Base-by-base conservation (phyloP, 164 flowering plant species). In the Akebia trifoliata region DNA sequence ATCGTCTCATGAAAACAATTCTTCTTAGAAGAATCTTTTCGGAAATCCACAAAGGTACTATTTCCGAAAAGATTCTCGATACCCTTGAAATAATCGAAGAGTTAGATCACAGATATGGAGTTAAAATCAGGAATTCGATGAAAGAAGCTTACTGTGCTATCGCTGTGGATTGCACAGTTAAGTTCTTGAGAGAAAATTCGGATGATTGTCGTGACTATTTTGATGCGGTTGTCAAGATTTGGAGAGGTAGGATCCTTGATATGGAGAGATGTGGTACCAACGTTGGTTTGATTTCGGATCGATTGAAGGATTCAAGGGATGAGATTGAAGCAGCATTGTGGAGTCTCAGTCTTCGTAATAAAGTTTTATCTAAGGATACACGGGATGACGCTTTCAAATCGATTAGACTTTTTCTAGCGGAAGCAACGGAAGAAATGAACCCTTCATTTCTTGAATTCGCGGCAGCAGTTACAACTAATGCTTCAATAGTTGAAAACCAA, bases 131-230 rank as follows among this genome's bases (percentile, higher is more conserved):
- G 42, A 76, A 70, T 4, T 64, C 75, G 11, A 65, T 85, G 81
- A 70, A 63, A 39, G 52, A 38, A 1, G 89, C 91, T 9, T 85
- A 84, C 51, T 70, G 77, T 38, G 65, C 77, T 0, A 85, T 81
- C 24, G 87, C 85, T 1, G 78, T 80, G 50, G 82, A 74, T 24
- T 74, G 84, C 54, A 64, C 77, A 2, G 80, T 69, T 39, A 76
- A 62, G 72, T 67, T 40, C 52, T 44, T 81, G 69, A 60, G 45
- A 22, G 78, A 55, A 22, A 51, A 40, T 0, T 25, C 25, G 0
- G 68, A 50, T 7, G 20, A 38, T 29, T 34, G 50, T 10, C 61
- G 45, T 0, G 58, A 55, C 69, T 86, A 72, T 66, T 67, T 71
- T 12, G 69, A 69, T 6, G 78, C 80, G 5, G 74, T 85, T 20